phyloP scores from a whole-genome alignment of 495 filamentous ascomycete species.

The Neurospora sp. region DNA sequence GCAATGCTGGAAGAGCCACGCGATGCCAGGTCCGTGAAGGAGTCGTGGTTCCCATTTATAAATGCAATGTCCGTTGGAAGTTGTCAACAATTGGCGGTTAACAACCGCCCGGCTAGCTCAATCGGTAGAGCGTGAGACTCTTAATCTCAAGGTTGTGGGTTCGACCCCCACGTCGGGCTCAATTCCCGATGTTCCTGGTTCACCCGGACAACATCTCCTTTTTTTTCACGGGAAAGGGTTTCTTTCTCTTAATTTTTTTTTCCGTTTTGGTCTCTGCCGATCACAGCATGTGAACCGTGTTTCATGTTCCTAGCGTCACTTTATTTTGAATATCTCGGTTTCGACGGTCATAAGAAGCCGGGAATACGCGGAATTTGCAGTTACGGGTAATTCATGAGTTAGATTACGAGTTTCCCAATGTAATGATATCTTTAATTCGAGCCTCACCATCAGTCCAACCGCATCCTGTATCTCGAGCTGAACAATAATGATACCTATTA shows the following conservation, averaged over 20 bases:
- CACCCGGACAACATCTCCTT: not conserved
- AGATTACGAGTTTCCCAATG: not conserved
- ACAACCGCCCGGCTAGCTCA: constrained; percentile 51
- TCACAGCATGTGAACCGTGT: not conserved
- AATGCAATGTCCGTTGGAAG: not conserved
- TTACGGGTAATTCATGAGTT: not conserved
- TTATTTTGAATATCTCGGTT: not conserved
- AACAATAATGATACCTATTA: not conserved
- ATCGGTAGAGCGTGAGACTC: constrained; percentile 80
- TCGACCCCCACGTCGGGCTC: not conserved
- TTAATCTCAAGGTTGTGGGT: constrained; percentile 34
- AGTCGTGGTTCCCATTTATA: not conserved
- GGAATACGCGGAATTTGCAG: not conserved
- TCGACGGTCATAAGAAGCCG: not conserved
- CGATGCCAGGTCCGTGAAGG: not conserved
- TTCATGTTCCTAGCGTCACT: not conserved
- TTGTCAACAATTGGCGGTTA: not conserved
- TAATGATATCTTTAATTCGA: not conserved
- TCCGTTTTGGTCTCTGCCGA: not conserved
- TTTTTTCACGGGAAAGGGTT: not conserved
- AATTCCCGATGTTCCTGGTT: not conserved
- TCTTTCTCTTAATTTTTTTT: not conserved
- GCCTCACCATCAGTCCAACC: not conserved
- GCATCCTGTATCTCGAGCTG: not conserved
- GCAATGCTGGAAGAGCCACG: not conserved